phyloP scores from a whole-genome alignment of 352 stramenopile species.

The Blastocystis hominis region DNA sequence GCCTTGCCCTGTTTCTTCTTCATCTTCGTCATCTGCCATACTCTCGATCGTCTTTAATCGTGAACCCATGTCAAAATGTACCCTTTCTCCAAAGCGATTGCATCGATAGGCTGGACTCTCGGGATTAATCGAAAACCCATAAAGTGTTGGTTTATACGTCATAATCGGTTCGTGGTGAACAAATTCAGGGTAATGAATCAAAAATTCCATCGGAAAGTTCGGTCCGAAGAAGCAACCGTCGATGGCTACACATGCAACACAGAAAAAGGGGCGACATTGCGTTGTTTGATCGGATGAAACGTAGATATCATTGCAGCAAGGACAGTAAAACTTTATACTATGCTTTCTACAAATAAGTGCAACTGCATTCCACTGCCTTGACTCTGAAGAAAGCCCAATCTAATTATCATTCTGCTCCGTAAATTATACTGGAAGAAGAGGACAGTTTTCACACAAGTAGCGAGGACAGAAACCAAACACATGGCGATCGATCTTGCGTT shows the following conservation, averaged over 20 bases:
- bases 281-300: not conserved
- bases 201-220: constrained; percentile 32
- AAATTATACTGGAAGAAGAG: not conserved
- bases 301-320: constrained; percentile 23
- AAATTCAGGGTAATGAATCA: constrained; percentile 27
- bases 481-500: not conserved
- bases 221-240: constrained; percentile 37
- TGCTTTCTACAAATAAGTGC: not conserved
- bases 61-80: not conserved
- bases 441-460: not conserved
- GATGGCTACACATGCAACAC: not conserved
- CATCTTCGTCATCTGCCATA: not conserved
- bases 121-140: not conserved
- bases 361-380: not conserved
- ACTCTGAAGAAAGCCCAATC: not conserved
- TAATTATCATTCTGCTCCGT: not conserved
- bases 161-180: not conserved
- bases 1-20: not conserved
- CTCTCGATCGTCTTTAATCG: not conserved
- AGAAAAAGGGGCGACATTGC: not conserved
- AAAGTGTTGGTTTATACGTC: constrained; percentile 3
- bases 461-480: constrained; percentile 35
- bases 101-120: not conserved
- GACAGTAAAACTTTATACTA: constrained; percentile 11
- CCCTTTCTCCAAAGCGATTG: not conserved